phyloP scores from a whole-genome alignment of 805 yeast genomes.

The Yarrowia sp. region DNA sequence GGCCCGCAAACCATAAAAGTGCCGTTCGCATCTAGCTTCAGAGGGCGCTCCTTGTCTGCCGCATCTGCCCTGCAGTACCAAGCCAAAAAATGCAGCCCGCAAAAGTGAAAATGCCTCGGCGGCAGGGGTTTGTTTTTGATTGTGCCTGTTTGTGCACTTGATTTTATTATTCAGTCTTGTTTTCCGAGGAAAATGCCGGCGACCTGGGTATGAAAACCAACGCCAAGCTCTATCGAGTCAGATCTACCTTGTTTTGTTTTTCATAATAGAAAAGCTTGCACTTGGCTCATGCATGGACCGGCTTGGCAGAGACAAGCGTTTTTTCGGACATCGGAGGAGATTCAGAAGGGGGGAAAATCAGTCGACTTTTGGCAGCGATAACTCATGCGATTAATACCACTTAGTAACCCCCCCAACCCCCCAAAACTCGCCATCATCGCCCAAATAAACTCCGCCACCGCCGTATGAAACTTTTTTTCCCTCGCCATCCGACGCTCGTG shows the following conservation, averaged over 20 bases:
- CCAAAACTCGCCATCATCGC: no score
- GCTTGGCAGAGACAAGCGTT: background rate
- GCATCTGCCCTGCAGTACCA: slow-evolving; percentile 26
- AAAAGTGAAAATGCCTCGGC: slow-evolving; percentile 13
- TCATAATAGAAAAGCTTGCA: no score
- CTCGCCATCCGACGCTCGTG: background rate
- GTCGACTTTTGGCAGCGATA: background rate
- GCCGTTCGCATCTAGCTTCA: slow-evolving; percentile 7
- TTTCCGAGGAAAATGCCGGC: no score
- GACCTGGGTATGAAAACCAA: no score
- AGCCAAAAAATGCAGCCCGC: background rate
- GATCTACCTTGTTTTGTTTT: background rate
- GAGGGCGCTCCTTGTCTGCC: background rate
- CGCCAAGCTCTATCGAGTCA: no score
- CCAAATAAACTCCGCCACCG: background rate
- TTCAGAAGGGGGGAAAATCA: background rate
- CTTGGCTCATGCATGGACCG: background rate
- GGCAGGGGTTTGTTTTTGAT: background rate
- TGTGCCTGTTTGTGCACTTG: no score
- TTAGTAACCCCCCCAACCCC: background rate
- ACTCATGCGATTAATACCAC: no score
- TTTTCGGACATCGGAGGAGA: no score
- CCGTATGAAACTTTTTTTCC: background rate
- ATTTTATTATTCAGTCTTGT: no score
- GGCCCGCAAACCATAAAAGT: background rate